Percentiles rank a stretch among this genome's conserved stretches.
Conservation (phyloP, 192 early-diverging fungal genomes). For the Borealophlyctis nickersoniae region DNA sequence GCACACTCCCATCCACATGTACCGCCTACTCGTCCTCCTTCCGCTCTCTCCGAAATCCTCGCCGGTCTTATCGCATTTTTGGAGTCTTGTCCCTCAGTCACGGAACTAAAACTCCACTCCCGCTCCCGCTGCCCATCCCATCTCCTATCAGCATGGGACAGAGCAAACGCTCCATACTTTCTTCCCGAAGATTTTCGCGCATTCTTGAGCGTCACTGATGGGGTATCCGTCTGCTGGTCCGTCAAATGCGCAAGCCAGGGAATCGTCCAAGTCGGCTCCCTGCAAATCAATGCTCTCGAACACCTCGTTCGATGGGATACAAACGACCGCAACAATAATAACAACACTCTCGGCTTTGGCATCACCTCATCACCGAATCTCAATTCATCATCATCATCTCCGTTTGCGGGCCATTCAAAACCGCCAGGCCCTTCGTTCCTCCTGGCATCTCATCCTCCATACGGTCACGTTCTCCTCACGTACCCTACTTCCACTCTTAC, state of each 20-base stretch:
- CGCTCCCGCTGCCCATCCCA: not conserved
- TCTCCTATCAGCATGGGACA: not conserved
- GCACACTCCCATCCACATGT: too few species aligned
- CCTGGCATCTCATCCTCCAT: too few species aligned
- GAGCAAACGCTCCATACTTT: not conserved
- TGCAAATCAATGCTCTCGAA: not conserved
- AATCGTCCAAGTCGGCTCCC: not conserved
- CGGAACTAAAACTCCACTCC: not conserved
- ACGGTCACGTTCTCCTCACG: too few species aligned
- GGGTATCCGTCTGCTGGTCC: not conserved
- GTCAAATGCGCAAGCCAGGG: not conserved
- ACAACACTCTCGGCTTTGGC: not conserved
- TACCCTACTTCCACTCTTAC: not conserved
- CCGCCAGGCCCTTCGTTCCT: too few species aligned
- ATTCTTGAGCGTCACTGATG: not conserved
- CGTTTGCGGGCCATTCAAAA: not conserved
- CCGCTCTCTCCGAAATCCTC: too few species aligned
- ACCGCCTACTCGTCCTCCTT: too few species aligned
- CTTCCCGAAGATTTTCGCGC: not conserved
- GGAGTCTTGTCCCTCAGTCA: too few species aligned
- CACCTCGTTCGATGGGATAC: too few species aligned
- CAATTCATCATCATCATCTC: not conserved
- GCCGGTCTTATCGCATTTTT: too few species aligned
- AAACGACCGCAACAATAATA: not conserved
- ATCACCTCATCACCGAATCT: too few species aligned